Percentiles rank a stretch among this genome's conserved stretches.
These are phyloP conservation scores for Biscogniauxia sp. DNA, from an alignment of 2,329 filamentous ascomycete genomes.

Conservation along the genomic window DNA sequence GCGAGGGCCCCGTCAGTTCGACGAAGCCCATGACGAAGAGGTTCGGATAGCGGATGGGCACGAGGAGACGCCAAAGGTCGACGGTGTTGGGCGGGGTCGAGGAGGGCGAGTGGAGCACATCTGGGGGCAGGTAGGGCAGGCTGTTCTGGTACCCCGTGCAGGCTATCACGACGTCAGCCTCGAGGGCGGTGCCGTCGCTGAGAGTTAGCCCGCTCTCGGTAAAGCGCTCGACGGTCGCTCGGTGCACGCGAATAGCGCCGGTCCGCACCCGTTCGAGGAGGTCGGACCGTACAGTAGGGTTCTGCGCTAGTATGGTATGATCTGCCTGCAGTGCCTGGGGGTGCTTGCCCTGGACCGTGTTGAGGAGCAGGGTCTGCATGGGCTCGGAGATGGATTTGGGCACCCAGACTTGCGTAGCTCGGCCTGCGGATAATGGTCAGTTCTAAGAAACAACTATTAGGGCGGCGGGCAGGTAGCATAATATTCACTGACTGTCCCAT, in stretches of 20 bases:
- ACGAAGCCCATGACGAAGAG: slow-evolving; percentile 35
- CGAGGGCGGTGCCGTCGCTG: slow-evolving; percentile 27
- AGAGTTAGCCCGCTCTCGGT: slow-evolving; percentile 29
- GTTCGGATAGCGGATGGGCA: slow-evolving; percentile 30
- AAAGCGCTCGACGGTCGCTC: slow-evolving; percentile 30
- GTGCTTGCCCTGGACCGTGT: slow-evolving; percentile 30
- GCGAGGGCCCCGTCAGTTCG: slow-evolving; percentile 32
- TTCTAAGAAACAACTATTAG: background rate
- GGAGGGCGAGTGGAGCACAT: slow-evolving; percentile 18
- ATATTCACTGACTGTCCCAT: slow-evolving; percentile 32
- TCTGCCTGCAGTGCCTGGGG: slow-evolving; percentile 32
- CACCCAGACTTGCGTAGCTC: slow-evolving; percentile 30
- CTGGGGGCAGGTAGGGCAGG: slow-evolving; percentile 28
- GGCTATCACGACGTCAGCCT: slow-evolving; percentile 20
- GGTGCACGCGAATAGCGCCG: slow-evolving; percentile 33
- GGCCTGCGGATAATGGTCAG: slow-evolving; percentile 17
- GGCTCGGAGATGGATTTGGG: slow-evolving; percentile 27
- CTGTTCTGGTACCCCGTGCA: slow-evolving; percentile 10
- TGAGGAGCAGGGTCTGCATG: slow-evolving; percentile 31
- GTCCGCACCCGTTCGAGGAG: slow-evolving; percentile 34
- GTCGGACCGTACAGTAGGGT: slow-evolving; percentile 33
- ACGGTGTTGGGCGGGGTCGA: slow-evolving; percentile 23
- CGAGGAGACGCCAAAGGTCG: slow-evolving; percentile 34
- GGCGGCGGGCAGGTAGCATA: background rate
- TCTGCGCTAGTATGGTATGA: slow-evolving; percentile 35